Evolutionary conservation across 768 basidiomycete genomes (phyloP).

Genomic region (Mycena latifolia): DNA sequence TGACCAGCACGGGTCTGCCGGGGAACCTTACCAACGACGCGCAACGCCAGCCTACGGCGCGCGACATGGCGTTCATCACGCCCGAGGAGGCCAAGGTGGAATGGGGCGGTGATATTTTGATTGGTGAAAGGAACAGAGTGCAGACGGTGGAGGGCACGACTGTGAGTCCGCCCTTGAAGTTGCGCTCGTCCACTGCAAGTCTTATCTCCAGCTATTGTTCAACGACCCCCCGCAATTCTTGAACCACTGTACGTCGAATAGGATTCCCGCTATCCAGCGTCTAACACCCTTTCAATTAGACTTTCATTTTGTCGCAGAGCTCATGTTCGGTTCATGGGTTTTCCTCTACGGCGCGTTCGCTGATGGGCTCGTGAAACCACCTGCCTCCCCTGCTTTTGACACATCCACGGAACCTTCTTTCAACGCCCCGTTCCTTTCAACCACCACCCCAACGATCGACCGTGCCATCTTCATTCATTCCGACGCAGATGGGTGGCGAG

Average conservation of each 20-base stretch:
- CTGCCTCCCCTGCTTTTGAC: not conserved
- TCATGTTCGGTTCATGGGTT: conserved; percentile 68
- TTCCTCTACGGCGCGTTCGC: conserved; percentile 56
- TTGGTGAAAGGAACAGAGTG: conserved; percentile 50
- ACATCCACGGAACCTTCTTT: conserved; percentile 24
- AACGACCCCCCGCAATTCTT: conserved; percentile 62
- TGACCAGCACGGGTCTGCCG: conserved; percentile 67
- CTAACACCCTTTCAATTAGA: conserved; percentile 60
- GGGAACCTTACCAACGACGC: conserved; percentile 60
- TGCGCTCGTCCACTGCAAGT: no score
- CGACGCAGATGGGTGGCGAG: conserved; percentile 57
- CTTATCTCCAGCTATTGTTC: conserved; percentile 43
- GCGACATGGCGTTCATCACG: conserved; percentile 61
- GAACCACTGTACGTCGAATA: conserved; percentile 25
- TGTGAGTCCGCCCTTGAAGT: conserved; percentile 48
- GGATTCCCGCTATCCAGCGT: not conserved
- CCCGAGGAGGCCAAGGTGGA: conserved; percentile 58
- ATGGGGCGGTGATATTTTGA: conserved; percentile 55
- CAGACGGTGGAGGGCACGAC: conserved; percentile 67
- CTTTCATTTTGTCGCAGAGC: conserved; percentile 75
- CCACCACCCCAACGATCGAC: conserved; percentile 49
- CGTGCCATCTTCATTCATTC: conserved; percentile 69
- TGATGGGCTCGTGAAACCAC: conserved; percentile 33
- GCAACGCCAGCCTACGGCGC: conserved; percentile 64
- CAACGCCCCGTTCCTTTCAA: conserved; percentile 30